Evolutionary conservation across 179 eudicot species (phyloP).

Genomic region (Silene coronaria): DNA sequence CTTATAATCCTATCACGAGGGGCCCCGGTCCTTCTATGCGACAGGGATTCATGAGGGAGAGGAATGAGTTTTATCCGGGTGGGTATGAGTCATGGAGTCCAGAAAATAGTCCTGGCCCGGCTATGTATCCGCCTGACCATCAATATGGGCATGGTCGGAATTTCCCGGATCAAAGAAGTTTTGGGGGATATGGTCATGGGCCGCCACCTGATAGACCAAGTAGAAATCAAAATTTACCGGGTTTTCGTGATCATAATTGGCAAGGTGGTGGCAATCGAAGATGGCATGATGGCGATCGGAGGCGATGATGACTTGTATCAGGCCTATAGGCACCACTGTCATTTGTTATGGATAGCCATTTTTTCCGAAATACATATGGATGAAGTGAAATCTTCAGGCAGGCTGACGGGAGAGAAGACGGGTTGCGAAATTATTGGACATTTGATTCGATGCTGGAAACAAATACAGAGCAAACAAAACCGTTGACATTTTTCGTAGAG

Average conservation of each 20-base stretch:
- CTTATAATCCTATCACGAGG: constrained; percentile 20
- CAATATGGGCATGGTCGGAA: constrained; percentile 32
- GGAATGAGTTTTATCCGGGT: constrained; percentile 24
- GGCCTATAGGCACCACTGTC: constrained; percentile 17
- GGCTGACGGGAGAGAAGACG: background rate
- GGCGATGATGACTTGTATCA: constrained; percentile 17
- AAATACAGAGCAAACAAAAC: background rate
- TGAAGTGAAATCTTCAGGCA: background rate
- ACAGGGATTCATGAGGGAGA: constrained; percentile 28
- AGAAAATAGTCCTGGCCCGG: constrained; percentile 50
- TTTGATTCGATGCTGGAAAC: constrained; percentile 12
- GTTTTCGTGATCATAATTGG: constrained; percentile 29
- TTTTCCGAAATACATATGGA: background rate
- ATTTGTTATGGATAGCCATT: constrained; percentile 18
- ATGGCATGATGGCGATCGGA: constrained; percentile 27
- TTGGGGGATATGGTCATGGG: constrained; percentile 24
- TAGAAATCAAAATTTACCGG: constrained; percentile 34
- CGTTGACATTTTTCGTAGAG: constrained; percentile 6
- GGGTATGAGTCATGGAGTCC: constrained; percentile 57
- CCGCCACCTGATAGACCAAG: constrained; percentile 39
- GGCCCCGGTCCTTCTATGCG: constrained; percentile 15
- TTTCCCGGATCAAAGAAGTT: constrained; percentile 30
- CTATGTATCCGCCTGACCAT: constrained; percentile 30
- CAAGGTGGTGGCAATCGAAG: constrained; percentile 23
- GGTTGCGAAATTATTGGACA: too few relatives aligned